These are phyloP conservation scores for Iberis pinnata DNA, from an alignment of 345 rosid genomes.

Conservation along the genomic window DNA sequence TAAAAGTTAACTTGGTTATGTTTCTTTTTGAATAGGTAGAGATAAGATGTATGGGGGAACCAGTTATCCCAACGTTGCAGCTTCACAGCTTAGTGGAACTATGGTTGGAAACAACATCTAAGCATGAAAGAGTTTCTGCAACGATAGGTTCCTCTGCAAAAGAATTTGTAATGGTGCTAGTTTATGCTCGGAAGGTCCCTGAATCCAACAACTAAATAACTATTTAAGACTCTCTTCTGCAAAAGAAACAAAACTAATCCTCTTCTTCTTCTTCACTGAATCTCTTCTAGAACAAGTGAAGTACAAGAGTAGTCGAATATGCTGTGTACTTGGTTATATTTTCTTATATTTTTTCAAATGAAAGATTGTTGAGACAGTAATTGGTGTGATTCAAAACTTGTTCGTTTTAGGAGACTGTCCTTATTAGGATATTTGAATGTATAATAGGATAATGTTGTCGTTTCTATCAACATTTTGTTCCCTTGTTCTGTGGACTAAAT, in stretches of 20 bases:
- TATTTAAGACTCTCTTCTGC: slow-evolving; percentile 10
- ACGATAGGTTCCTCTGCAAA: slow-evolving; percentile 77
- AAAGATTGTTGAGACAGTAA: slow-evolving; percentile 9
- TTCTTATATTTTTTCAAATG: neutral
- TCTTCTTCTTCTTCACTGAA: neutral
- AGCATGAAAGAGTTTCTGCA: slow-evolving; percentile 48
- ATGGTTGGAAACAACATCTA: slow-evolving; percentile 62
- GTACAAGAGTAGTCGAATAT: slow-evolving; percentile 10
- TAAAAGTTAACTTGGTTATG: neutral
- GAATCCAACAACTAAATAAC: slow-evolving; percentile 23
- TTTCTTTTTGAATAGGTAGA: slow-evolving; percentile 48
- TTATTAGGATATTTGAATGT: slow-evolving; percentile 10
- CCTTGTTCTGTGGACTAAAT: slow-evolving; percentile 18
- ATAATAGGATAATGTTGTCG: slow-evolving; percentile 25
- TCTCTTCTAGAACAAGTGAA: slow-evolving; percentile 2
- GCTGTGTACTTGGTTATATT: slow-evolving; percentile 14
- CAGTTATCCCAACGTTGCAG: slow-evolving; percentile 61
- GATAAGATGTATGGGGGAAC: slow-evolving; percentile 75
- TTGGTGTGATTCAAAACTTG: slow-evolving; percentile 8
- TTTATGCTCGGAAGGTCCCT: slow-evolving; percentile 53
- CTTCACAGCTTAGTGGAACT: slow-evolving; percentile 61
- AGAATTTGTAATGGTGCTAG: slow-evolving; percentile 86
- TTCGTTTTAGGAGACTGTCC: too few relatives aligned
- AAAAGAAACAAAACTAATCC: slow-evolving; percentile 1
- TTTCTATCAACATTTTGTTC: slow-evolving; percentile 18